Base-by-base conservation (phyloP, 805 yeast species). In the Yarrowia yakushimensis region DNA sequence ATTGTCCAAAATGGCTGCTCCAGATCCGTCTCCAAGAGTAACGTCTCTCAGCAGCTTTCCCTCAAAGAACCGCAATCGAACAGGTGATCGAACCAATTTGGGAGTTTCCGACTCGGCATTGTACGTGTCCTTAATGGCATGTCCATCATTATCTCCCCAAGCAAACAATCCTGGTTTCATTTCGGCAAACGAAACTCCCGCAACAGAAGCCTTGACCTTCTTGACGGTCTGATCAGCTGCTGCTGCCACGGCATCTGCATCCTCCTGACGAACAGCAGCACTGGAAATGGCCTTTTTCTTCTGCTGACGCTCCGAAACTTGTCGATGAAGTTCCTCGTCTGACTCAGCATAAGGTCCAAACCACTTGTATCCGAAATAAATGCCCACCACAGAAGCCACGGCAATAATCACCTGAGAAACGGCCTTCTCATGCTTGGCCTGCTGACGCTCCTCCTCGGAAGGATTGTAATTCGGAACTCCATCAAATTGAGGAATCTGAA, bases 11-110 rank as follows among this genome's bases (percentile, higher is more conserved):
- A 90, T 81, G 0, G 90, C 90, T 4, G 79, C 71, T 0, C 76
- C 81, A 31, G 76, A 71, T 8, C 73, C 72, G 5, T 78, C 78
- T 23, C 79, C 76, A 1, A 90, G 69, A 20, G 78, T 76, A 4
- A 92, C 82, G 69, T 84, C 86, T 50, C 80, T 77, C 30, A 90
- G 72, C 15, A 77, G 68, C 74, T 79, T 79, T 39, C 81, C 81
- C 69, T 90, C 90, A 68, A 93, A 90, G 66, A 78, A 80, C 1
- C 78, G 75, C 6, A 87, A 73, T 68, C 96, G 78, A 28, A 79
- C 71, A 3, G 96, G 96, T 7, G 81, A 71, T 66, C 77, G 77
- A 52, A 78, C 76, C 65, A 69, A 76, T 52, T 68, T 76, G 61
- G 61, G 61, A 12, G 61, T 39, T 4, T 55, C 61, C 6, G 43